These are phyloP conservation scores for Penicillium sp. DNA, from an alignment of 2,329 filamentous ascomycete species.

Conservation along the genomic window DNA sequence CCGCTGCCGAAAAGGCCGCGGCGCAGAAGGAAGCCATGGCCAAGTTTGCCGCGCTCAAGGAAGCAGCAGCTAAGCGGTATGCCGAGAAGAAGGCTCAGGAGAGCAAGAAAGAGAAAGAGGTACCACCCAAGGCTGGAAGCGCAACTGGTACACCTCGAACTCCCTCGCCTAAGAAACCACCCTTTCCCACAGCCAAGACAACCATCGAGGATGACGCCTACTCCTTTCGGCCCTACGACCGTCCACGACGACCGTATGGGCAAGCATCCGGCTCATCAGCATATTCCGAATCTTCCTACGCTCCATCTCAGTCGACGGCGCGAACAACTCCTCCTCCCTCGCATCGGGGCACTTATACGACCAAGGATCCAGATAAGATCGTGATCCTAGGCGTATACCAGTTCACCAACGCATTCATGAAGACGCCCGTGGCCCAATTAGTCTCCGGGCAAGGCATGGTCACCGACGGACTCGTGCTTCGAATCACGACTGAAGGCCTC, in stretches of 20 bases:
- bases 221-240: slow-evolving; percentile 78
- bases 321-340: slow-evolving; percentile 83
- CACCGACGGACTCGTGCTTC: slow-evolving; percentile 88
- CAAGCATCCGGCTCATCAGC: slow-evolving; percentile 68
- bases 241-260: slow-evolving; percentile 63
- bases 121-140: slow-evolving; percentile 39
- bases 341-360: slow-evolving; percentile 76
- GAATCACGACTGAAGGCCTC: slow-evolving; percentile 89
- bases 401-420: slow-evolving; percentile 86
- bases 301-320: slow-evolving; percentile 79
- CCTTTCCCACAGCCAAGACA: slow-evolving; percentile 41
- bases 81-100: slow-evolving; percentile 44
- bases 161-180: slow-evolving; percentile 47
- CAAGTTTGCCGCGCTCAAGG: slow-evolving; percentile 44
- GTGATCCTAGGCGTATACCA: slow-evolving; percentile 90
- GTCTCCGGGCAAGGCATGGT: slow-evolving; percentile 82
- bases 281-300: slow-evolving; percentile 84
- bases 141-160: slow-evolving; percentile 40
- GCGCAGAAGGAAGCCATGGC: slow-evolving; percentile 45
- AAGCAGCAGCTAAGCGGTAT: slow-evolving; percentile 44
- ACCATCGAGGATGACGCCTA: slow-evolving; percentile 65
- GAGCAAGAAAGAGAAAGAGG: slow-evolving; percentile 33
- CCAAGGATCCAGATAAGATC: slow-evolving; percentile 92
- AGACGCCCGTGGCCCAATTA: slow-evolving; percentile 87
- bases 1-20: slow-evolving; percentile 51